Conservation (phyloP, 2,329 filamentous ascomycete genomes). For the Ceratocystis cacaofunesta region DNA sequence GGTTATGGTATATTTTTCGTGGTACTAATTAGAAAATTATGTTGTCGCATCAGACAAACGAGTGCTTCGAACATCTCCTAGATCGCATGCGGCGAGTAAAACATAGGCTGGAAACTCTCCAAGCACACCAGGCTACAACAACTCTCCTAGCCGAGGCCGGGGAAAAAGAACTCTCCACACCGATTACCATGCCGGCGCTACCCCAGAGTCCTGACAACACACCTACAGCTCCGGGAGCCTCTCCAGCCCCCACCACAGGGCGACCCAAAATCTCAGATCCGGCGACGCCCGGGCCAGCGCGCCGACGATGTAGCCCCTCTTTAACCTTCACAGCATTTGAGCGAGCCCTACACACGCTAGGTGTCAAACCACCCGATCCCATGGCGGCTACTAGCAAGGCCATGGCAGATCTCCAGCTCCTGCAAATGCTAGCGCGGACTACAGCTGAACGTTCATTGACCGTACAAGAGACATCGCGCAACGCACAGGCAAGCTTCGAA, state of each 20-base stretch:
- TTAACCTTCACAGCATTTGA: background rate
- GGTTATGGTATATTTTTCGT: background rate
- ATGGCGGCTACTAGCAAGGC: background rate
- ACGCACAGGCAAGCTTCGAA: constrained; percentile 39
- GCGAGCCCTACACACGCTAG: background rate
- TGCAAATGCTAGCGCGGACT: constrained; percentile 21
- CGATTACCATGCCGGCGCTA: background rate
- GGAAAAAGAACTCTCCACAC: background rate
- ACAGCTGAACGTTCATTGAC: constrained; percentile 29
- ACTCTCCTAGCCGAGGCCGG: background rate
- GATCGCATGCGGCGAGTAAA: constrained; percentile 19
- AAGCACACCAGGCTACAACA: background rate
- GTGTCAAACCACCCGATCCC: background rate
- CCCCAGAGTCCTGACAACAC: background rate
- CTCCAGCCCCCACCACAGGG: background rate
- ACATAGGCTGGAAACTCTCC: background rate
- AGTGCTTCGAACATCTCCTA: constrained; percentile 31
- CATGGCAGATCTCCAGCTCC: background rate
- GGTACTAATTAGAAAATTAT: background rate
- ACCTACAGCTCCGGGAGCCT: background rate
- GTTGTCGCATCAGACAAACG: constrained; percentile 31
- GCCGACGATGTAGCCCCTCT: background rate
- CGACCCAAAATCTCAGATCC: background rate
- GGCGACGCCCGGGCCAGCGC: background rate
- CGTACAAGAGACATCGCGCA: constrained; percentile 29